Evolutionary conservation across 2,329 filamentous ascomycete species (phyloP).

Genomic region (Aulographum hederae): DNA sequence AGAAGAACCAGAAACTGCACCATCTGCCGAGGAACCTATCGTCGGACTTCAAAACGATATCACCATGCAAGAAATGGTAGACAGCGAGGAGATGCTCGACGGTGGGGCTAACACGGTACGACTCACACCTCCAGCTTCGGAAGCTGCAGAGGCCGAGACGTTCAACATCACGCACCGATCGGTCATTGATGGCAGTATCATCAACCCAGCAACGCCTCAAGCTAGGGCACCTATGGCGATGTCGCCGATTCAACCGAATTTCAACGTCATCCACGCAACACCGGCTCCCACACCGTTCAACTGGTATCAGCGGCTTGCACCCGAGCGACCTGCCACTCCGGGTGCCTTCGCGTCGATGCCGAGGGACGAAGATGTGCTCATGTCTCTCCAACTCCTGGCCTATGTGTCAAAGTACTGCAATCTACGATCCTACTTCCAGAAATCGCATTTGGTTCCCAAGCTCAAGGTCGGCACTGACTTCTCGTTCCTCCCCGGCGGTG

Average conservation of each 20-base stretch:
- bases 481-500: slow-evolving; percentile 52
- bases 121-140: slow-evolving; percentile 60
- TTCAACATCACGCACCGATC: slow-evolving; percentile 88
- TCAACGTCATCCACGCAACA: slow-evolving; percentile 47
- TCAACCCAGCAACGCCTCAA: slow-evolving; percentile 55
- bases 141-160: slow-evolving; percentile 70
- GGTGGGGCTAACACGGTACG: slow-evolving; percentile 51
- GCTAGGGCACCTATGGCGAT: slow-evolving; percentile 35
- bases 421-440: slow-evolving; percentile 84
- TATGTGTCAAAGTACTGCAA: slow-evolving; percentile 99
- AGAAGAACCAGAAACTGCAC: slow-evolving; percentile 32
- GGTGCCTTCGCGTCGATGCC: slow-evolving; percentile 81
- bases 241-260: slow-evolving; percentile 51
- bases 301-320: slow-evolving; percentile 39
- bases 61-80: slow-evolving; percentile 74
- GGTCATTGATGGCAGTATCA: slow-evolving; percentile 68
- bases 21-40: slow-evolving; percentile 57
- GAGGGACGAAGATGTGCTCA: slow-evolving; percentile 89
- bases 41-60: slow-evolving; percentile 62
- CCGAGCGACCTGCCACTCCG: slow-evolving; percentile 52
- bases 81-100: slow-evolving; percentile 62
- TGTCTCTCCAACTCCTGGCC: slow-evolving; percentile 90
- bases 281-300: slow-evolving; percentile 52
- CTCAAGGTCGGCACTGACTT: slow-evolving; percentile 73
- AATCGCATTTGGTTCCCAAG: slow-evolving; percentile 80